Conservation (phyloP, 345 rosid species). For the Turnera subulata region DNA sequence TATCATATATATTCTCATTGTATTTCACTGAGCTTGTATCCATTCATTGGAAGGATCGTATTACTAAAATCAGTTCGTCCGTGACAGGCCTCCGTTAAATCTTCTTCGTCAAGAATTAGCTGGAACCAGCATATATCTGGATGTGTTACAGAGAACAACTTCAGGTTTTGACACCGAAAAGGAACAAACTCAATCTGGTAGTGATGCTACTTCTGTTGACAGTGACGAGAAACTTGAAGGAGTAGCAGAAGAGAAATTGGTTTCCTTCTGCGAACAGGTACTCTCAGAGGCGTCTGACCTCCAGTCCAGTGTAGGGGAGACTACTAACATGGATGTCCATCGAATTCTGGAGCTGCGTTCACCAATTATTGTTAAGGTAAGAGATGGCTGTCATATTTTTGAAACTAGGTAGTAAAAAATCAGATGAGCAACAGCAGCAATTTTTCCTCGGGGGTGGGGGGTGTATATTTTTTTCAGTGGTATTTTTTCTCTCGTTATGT, state of each 20-base stretch:
- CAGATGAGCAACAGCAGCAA: too few relatives aligned
- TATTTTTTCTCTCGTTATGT: too few relatives aligned
- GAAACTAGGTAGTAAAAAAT: too few relatives aligned
- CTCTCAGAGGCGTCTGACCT: conserved; percentile 84
- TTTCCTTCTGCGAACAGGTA: conserved; percentile 83
- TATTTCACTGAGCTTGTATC: not conserved
- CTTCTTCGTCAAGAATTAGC: conserved; percentile 92
- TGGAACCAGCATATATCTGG: conserved; percentile 80
- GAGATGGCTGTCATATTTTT: not conserved
- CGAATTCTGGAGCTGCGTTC: conserved; percentile 86
- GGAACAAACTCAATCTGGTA: too few relatives aligned
- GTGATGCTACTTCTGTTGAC: too few relatives aligned
- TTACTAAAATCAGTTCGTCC: conserved; percentile 7
- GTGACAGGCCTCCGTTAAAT: conserved; percentile 82
- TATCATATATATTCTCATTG: conserved; percentile 1
- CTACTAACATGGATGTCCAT: conserved; percentile 80
- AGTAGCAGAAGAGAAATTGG: conserved; percentile 78
- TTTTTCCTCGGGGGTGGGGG: too few relatives aligned
- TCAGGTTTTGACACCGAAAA: conserved; percentile 29
- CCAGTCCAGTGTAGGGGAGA: conserved; percentile 67
- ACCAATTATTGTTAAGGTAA: conserved; percentile 88
- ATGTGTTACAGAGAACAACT: conserved; percentile 81
- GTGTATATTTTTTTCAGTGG: too few relatives aligned
- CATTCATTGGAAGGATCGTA: conserved; percentile 7
- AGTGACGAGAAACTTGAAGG: conserved; percentile 53